phyloP scores from a whole-genome alignment of 805 yeast species.

The Saitoella complicata region DNA sequence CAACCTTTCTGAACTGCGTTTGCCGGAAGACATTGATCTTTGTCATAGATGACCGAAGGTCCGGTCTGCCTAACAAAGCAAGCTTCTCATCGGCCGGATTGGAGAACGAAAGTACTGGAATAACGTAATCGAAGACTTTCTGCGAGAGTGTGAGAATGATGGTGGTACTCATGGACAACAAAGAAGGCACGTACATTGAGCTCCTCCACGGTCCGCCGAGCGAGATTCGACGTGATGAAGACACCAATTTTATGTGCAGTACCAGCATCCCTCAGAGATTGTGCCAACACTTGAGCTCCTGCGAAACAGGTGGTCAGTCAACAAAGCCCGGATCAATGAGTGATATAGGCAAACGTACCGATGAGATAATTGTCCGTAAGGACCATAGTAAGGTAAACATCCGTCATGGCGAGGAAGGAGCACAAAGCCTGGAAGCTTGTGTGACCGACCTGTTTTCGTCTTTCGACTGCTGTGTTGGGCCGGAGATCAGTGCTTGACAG shows the following conservation, averaged over 20 bases:
- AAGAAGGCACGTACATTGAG: constrained; percentile 3
- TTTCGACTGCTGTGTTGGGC: too few species aligned
- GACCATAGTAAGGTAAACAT: constrained; percentile 30
- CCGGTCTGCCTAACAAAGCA: constrained; percentile 30
- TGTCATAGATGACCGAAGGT: constrained; percentile 28
- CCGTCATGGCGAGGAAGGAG: background rate
- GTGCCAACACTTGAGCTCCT: constrained; percentile 38
- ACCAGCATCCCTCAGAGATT: constrained; percentile 17
- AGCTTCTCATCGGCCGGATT: constrained; percentile 16
- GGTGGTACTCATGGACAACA: background rate
- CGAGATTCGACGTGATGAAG: constrained; percentile 10
- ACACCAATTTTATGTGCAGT: constrained; percentile 16
- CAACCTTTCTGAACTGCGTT: constrained; percentile 24
- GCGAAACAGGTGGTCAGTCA: constrained; percentile 17
- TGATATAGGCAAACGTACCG: constrained; percentile 5
- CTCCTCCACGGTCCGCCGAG: constrained; percentile 5
- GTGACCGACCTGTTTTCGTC: too few species aligned
- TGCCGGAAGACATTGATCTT: constrained; percentile 42
- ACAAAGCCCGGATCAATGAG: background rate
- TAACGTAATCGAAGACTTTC: constrained; percentile 17
- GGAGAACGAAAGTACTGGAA: constrained; percentile 17
- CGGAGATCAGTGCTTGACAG: too few species aligned
- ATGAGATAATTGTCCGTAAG: constrained; percentile 28
- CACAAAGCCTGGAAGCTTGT: too few species aligned
- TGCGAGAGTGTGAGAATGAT: constrained; percentile 8